These are phyloP conservation scores for Alternaria sp. DNA, from an alignment of 2,329 filamentous ascomycete genomes.

Conservation along the genomic window DNA sequence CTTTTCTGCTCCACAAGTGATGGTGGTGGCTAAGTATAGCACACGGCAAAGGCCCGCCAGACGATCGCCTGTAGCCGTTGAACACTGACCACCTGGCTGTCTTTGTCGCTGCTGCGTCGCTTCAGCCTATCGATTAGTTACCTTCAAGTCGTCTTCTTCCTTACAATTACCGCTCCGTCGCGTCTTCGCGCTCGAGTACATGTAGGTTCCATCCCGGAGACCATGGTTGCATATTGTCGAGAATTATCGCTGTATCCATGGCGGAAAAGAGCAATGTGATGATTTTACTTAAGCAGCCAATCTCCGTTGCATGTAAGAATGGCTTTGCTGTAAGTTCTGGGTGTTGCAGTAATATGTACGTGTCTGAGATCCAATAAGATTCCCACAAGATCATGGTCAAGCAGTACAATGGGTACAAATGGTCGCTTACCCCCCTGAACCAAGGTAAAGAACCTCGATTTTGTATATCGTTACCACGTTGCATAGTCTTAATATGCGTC, in stretches of 20 bases:
- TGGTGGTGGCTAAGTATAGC: conserved; percentile 1
- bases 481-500: not conserved
- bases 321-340: not conserved
- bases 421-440: not conserved
- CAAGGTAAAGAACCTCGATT: not conserved
- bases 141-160: not conserved
- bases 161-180: not conserved
- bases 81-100: conserved; percentile 21
- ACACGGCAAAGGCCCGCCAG: not conserved
- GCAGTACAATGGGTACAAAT: not conserved
- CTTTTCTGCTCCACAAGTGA: not conserved
- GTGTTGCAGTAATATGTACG: not conserved
- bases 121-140: conserved; percentile 11
- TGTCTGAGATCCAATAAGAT: not conserved
- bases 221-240: not conserved
- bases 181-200: not conserved
- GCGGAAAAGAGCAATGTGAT: not conserved
- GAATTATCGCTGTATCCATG: not conserved
- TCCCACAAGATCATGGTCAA: not conserved
- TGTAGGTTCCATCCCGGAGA: not conserved
- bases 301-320: not conserved
- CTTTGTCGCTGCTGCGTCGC: conserved; percentile 16
- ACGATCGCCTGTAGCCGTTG: conserved; percentile 19
- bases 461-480: not conserved
- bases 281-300: not conserved